phyloP scores from a whole-genome alignment of 306 rosid genomes.

The Lathyrus aphaca region DNA sequence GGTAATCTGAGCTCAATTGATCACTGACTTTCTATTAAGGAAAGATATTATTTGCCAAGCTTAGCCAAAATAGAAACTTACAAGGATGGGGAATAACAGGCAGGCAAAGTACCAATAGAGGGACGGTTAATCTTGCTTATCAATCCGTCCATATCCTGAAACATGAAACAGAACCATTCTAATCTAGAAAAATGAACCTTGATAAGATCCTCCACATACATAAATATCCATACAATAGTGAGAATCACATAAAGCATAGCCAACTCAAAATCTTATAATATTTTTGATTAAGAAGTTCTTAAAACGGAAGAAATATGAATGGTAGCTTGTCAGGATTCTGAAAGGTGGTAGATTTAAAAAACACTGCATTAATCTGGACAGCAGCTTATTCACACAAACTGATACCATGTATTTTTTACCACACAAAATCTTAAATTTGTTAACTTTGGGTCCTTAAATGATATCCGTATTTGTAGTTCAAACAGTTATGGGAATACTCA shows the following conservation, averaged over 20 bases:
- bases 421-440: conserved; percentile 15
- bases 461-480: not conserved
- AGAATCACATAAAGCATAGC: conserved; percentile 17
- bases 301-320: not conserved
- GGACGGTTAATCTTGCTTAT: conserved; percentile 96
- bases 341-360: not conserved
- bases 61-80: conserved; percentile 49
- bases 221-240: not conserved
- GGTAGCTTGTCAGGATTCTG: not conserved
- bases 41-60: conserved; percentile 21
- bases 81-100: conserved; percentile 93
- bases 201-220: conserved; percentile 12
- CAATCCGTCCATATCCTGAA: conserved; percentile 99
- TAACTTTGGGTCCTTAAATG: conserved; percentile 11
- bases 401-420: not conserved
- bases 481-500: conserved; percentile 34
- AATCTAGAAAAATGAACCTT: conserved; percentile 21
- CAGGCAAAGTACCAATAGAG: conserved; percentile 88
- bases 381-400: not conserved
- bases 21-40: conserved; percentile 8
- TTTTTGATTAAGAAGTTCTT: not conserved
- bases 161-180: conserved; percentile 50
- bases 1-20: not conserved
- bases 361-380: not conserved
- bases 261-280: conserved; percentile 14